Evolutionary conservation across 164 flowering plant genomes (phyloP).

Genomic region (Warburgia ugandensis): DNA sequence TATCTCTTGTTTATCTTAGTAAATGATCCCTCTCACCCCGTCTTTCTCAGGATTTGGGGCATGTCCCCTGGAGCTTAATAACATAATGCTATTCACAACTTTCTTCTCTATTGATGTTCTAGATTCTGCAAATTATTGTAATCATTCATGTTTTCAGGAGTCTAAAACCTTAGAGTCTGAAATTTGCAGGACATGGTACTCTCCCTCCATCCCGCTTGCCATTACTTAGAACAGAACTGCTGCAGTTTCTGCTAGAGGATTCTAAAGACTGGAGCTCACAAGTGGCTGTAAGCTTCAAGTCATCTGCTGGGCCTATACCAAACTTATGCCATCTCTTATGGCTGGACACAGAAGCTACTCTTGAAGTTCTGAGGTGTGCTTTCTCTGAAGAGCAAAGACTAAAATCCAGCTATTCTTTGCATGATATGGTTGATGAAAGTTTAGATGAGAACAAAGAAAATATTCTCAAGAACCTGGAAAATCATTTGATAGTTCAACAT

Average conservation of each 20-base stretch:
- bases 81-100: too few relatives aligned
- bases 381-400: conserved; percentile 41
- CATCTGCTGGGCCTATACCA: conserved; percentile 23
- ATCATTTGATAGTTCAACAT: conserved; percentile 42
- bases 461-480: conserved; percentile 12
- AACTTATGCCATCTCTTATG: conserved; percentile 65
- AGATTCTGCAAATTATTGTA: too few relatives aligned
- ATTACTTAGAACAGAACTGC: conserved; percentile 65
- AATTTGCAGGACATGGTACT: conserved; percentile 76
- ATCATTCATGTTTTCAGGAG: not conserved
- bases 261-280: conserved; percentile 33
- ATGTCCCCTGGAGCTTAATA: too few relatives aligned
- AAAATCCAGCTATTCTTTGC: conserved; percentile 16
- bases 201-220: conserved; percentile 57
- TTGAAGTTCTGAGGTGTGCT: conserved; percentile 76
- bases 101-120: too few relatives aligned
- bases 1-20: too few relatives aligned
- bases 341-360: conserved; percentile 86
- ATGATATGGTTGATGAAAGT: conserved; percentile 22
- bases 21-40: too few relatives aligned
- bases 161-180: conserved; percentile 7
- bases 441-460: conserved; percentile 24
- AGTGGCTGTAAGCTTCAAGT: conserved; percentile 20
- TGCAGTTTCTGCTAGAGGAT: conserved; percentile 64
- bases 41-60: too few relatives aligned